A percentile compares a stretch with the other conserved stretches of the same genome.
These are phyloP conservation scores for Trametes gibbosa DNA, from an alignment of 768 basidiomycete species.

Conservation along the genomic window DNA sequence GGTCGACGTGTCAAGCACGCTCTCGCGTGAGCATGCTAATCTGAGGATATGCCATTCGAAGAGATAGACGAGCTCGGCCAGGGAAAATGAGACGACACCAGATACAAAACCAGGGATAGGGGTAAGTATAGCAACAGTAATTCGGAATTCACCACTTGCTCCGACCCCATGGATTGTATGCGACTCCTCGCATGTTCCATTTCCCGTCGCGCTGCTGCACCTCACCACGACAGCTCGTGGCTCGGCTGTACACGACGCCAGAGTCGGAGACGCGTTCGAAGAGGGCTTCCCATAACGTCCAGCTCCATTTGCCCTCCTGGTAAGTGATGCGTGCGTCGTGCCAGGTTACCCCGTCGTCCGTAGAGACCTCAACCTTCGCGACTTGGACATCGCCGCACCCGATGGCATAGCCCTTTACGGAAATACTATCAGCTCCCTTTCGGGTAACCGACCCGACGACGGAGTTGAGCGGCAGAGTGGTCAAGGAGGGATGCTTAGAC, in stretches of 20 bases:
- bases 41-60: background rate
- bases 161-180: slow-evolving; percentile 28
- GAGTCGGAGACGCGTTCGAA: slow-evolving; percentile 32
- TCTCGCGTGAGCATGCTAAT: background rate
- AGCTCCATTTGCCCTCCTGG: slow-evolving; percentile 59
- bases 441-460: slow-evolving; percentile 13
- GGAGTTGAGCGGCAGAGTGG: slow-evolving; percentile 20
- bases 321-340: slow-evolving; percentile 18
- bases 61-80: background rate
- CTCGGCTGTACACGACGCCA: slow-evolving; percentile 42
- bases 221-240: slow-evolving; percentile 45
- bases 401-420: slow-evolving; percentile 22
- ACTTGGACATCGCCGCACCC: slow-evolving; percentile 11
- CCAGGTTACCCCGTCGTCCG: slow-evolving; percentile 19
- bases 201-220: slow-evolving; percentile 45
- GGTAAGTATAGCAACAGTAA: background rate
- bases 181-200: slow-evolving; percentile 73
- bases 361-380: slow-evolving; percentile 15
- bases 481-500: slow-evolving; percentile 16
- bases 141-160: slow-evolving; percentile 5
- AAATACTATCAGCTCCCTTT: background rate
- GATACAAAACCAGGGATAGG: background rate
- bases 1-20: background rate
- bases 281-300: slow-evolving; percentile 65
- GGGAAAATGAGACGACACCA: background rate